Base-by-base conservation (phyloP, 2,329 filamentous ascomycete species). In the Fusarium pininemorale region DNA sequence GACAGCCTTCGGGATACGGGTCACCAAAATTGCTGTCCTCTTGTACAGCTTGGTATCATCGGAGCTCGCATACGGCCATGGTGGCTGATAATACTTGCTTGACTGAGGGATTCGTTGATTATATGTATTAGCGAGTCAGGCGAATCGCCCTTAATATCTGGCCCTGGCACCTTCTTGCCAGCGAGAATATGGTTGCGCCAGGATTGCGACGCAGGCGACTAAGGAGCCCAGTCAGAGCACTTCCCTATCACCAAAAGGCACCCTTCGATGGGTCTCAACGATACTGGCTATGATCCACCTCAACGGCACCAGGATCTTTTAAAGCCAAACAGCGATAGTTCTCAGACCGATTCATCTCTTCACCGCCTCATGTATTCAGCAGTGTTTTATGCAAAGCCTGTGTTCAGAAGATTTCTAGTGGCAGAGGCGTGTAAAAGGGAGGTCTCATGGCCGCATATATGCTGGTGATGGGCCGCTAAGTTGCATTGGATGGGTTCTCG, bases 301-400 rank as follows among this genome's bases (percentile, higher is more conserved):
- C 69, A 66, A 68, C 68, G 67, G 66, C 72, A 66, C 51, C 45
- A 59, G 72, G 56, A 57, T 65, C 65, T 57, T 67, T 55, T 56
- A 70, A 70, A 53, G 60, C 72, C 66, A 64, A 77, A 75, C 66
- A 75, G 69, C 70, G 69, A 70, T 73, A 70, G 73, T 72, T 70
- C 63, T 67, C 68, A 75, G 69, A 76, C 74, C 69, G 42, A 54
- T 76, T 76, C 55, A 58, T 59, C 48, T 70, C 71, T 75, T 79
- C 77, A 79, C 77, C 77, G 77, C 77, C 66, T 78, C 73, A 35
- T 38, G 68, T 78, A 70, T 66, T 70, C 76, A 74, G 55, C 53
- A 73, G 66, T 69, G 63, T 56, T 65, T 70, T 66, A 77, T 78
- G 77, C 75, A 78, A 67, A 72, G 62, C 51, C 38, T 50, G 63